Percentiles rank a stretch among this genome's conserved stretches.
Evolutionary conservation across 2,329 filamentous ascomycete species (phyloP).

Genomic region (Onygenales sp.): DNA sequence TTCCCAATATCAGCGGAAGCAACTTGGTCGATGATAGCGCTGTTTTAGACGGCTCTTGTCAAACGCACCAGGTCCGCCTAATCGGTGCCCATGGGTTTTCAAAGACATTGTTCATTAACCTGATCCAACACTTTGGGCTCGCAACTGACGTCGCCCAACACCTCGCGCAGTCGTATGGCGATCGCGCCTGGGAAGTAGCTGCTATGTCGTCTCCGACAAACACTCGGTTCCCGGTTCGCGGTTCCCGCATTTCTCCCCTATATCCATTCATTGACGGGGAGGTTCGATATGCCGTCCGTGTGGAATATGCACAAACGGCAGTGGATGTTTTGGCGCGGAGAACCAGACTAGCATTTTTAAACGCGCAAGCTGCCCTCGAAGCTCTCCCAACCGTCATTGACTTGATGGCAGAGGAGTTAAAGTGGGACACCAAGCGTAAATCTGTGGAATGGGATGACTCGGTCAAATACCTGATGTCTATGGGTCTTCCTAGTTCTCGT

Average conservation of each 20-base stretch:
- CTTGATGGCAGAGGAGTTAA: conserved; percentile 70
- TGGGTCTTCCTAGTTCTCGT: conserved; percentile 50
- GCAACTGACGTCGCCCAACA: conserved; percentile 90
- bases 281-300: conserved; percentile 73
- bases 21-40: conserved; percentile 62
- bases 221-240: conserved; percentile 71
- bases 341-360: conserved; percentile 79
- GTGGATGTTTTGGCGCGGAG: conserved; percentile 79
- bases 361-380: conserved; percentile 82
- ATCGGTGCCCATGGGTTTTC: conserved; percentile 80
- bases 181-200: conserved; percentile 85
- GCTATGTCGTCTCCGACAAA: conserved; percentile 68
- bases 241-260: conserved; percentile 65
- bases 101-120: conserved; percentile 86
- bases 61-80: conserved; percentile 73
- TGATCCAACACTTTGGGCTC: conserved; percentile 86
- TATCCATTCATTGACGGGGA: conserved; percentile 93
- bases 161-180: conserved; percentile 77
- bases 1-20: conserved; percentile 60
- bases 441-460: conserved; percentile 75
- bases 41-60: conserved; percentile 62
- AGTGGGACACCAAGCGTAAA: conserved; percentile 55
- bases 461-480: conserved; percentile 48
- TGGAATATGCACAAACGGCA: conserved; percentile 87
- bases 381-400: conserved; percentile 78